phyloP scores from a whole-genome alignment of 495 filamentous ascomycete genomes.

The Podospora tetraspora region DNA sequence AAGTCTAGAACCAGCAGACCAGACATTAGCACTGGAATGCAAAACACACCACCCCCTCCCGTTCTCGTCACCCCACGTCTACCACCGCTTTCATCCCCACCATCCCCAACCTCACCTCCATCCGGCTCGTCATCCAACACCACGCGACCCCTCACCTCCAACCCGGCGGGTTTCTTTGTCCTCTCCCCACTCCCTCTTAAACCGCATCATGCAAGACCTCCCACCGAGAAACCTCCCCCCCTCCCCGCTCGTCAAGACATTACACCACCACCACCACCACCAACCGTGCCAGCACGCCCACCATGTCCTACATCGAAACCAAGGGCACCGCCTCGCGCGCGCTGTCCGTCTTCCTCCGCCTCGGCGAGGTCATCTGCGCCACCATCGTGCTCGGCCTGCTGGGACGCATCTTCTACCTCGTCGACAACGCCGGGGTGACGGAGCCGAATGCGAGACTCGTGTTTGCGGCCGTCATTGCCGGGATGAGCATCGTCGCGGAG shows the following conservation, averaged over 20 bases:
- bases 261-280: background rate
- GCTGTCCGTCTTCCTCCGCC: constrained; percentile 14
- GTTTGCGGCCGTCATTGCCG: constrained; percentile 14
- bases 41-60: background rate
- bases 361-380: constrained; percentile 16
- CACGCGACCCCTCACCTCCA: background rate
- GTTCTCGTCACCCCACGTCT: background rate
- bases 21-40: background rate
- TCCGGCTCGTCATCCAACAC: background rate
- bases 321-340: constrained; percentile 11
- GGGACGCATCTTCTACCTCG: constrained; percentile 14
- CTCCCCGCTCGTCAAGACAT: background rate
- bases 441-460: constrained; percentile 17
- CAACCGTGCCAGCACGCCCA: background rate
- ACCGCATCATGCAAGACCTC: background rate
- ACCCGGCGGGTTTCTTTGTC: background rate
- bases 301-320: background rate
- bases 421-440: constrained; percentile 11
- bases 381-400: constrained; percentile 23
- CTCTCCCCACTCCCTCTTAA: background rate
- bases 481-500: constrained; percentile 17
- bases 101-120: background rate
- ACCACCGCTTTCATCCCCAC: background rate
- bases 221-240: background rate
- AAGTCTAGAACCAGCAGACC: background rate